Evolutionary conservation across 768 basidiomycete species (phyloP), one percentile per base, ranked within the genome.

Genomic region (Lanmaoa rubissima): DNA sequence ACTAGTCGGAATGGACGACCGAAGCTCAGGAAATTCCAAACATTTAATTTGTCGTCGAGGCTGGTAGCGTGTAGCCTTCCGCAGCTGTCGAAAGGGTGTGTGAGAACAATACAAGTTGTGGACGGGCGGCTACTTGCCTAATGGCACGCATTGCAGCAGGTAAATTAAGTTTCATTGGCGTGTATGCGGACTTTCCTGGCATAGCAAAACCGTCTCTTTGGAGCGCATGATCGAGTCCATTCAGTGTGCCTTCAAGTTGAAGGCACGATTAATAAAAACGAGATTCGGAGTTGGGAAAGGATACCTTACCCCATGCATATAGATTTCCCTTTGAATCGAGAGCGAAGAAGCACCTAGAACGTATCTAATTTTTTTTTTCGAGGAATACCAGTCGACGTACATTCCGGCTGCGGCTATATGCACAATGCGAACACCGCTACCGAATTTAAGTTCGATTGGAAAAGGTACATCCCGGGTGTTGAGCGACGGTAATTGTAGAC

Each of bases 341-440:
- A 2, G 90, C 92, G 65, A 93, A 88, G 71, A 93, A 95, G 34
- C 87, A 90, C 91, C 91, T 94, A 56, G 24, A 51, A n/a, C 35
- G 26, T 35, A 40, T 32, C 10, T 49, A 52, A 40, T 2, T 31
- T 47, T 57, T 45, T 48, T 46, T 32, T 50, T 58, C 35, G 39
- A 48, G 24, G 46, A 42, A 48, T 34, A 40, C 39, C 6, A 44
- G 53, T 50, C 28, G 34, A 73, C 84, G 60, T 65, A 90, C 92
- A 89, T 93, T 66, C 94, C 94, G 19, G 90, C 87, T 0, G 92
- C 90, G 40, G 83, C 81, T 41, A 95, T 75, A 57, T 76, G 82
- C 39, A 94, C 89, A 53, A 94, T 81, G 13, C 83, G 81, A 17
- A 75, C 79, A 34, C 79, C 79, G 14, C 82, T 82, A 41, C 50